These are phyloP conservation scores for Cardiospermum halicacabum DNA, from an alignment of 345 rosid genomes.

Conservation along the genomic window DNA sequence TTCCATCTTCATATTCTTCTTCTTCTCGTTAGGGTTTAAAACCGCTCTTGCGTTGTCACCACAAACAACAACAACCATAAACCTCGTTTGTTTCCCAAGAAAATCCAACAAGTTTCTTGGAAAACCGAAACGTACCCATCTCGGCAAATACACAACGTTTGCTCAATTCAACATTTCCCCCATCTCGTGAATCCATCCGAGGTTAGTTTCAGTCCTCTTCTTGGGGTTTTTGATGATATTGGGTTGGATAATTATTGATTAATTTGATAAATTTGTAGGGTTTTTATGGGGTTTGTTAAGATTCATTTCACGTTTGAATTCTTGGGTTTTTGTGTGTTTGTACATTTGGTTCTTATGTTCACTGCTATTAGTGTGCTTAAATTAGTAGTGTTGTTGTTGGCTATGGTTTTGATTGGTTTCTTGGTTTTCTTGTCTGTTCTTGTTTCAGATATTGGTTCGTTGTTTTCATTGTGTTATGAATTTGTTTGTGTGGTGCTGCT, in stretches of 20 bases:
- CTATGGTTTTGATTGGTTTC: background rate
- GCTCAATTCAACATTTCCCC: background rate
- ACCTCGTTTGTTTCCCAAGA: constrained; percentile 7
- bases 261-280: background rate
- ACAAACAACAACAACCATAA: background rate
- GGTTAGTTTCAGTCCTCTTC: background rate
- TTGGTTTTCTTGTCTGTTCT: background rate
- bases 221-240: background rate
- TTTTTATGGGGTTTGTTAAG: background rate
- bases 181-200: background rate
- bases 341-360: background rate
- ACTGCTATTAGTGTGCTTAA: background rate
- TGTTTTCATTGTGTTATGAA: constrained; percentile 4
- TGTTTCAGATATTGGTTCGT: constrained; percentile 10
- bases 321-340: background rate
- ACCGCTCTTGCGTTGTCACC: background rate
- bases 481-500: background rate
- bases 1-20: background rate
- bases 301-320: background rate
- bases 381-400: background rate
- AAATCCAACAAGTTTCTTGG: background rate
- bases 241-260: background rate
- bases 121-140: background rate
- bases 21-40: background rate
- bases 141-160: background rate